These are phyloP conservation scores for Ogataea thermomethanolica DNA, from an alignment of 805 yeast genomes.

Conservation along the genomic window DNA sequence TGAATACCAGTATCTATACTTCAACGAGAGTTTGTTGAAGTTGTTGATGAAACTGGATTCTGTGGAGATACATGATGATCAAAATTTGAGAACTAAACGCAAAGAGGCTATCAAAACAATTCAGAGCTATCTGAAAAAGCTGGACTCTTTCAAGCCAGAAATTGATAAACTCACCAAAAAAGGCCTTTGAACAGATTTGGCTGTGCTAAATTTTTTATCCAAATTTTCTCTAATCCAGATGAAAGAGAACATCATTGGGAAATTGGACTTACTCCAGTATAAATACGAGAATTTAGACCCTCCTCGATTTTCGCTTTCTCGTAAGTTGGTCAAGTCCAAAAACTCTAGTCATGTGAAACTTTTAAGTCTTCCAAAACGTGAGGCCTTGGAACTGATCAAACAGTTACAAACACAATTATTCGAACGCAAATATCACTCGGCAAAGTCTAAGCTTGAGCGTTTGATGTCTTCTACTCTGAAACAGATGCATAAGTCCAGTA, in stretches of 20 bases:
- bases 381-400: conserved; percentile 43
- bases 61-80: conserved; percentile 44
- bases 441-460: conserved; percentile 39
- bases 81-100: conserved; percentile 51
- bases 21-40: conserved; percentile 65
- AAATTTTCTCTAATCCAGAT: conserved; percentile 4
- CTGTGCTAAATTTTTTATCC: conserved; percentile 7
- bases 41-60: conserved; percentile 64
- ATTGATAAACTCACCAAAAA: conserved; percentile 18
- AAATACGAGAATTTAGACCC: conserved; percentile 42
- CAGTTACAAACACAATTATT: conserved; percentile 44
- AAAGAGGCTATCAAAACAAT: conserved; percentile 57
- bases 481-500: conserved; percentile 14
- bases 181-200: conserved; percentile 10
- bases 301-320: conserved; percentile 50
- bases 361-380: conserved; percentile 34
- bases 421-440: conserved; percentile 47
- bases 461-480: conserved; percentile 32
- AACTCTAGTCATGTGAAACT: conserved; percentile 36
- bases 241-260: conserved; percentile 46
- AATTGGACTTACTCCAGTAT: conserved; percentile 53
- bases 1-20: conserved; percentile 50
- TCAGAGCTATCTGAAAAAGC: conserved; percentile 54
- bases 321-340: conserved; percentile 43
- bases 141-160: conserved; percentile 38